Base-by-base conservation (phyloP, 1,284 basidiomycete genomes). In the Trichosporon coremiiforme region DNA sequence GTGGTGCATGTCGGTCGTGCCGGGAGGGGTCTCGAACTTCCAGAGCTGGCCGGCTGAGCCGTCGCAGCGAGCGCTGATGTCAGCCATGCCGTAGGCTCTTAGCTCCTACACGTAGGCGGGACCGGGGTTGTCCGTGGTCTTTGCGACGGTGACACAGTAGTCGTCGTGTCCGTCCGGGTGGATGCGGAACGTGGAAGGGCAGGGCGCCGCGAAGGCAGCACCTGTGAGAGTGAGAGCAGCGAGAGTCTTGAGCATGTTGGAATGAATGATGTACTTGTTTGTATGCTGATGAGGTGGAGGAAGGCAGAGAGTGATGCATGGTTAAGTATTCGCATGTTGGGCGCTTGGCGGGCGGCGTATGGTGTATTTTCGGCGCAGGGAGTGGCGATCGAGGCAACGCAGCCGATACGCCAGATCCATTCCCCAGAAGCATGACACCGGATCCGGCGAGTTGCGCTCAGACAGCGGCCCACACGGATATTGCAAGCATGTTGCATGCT, bases 121-220 rank as follows among this genome's bases (percentile, higher is more conserved):
- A 6, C 31, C 57, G 8, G 57, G 57, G 17, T 62, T 62, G 57
- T 62, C 57, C 4, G 15, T 31, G 3, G 57, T 62, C 57, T 33
- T 33, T 29, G 64, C 36, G n/a, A 66, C 68, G n/a, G 35, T 62
- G 53, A 68, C 25, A 55, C 68, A 68, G 64, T 68, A 68, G 10
- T 25, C 20, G 2, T 20, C 45, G 41, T 68, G 60, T 17, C 68
- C 68, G 38, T 60, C 60, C 36, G 68, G 68, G 68, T 68, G 64
- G 38, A 68, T 36, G 33, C 55, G 68, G 68, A 68, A 65, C 4
- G 64, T 35, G 38, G 25, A 29, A 13, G 68, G 64, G 64, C 64
- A 68, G 1, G 64, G 29, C 6, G 41, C 36, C 29, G 64, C 38
- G 2, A 6, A 9, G 45, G 45, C 64, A 2, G 31, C 29, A 33